Evolutionary conservation across 2,329 filamentous ascomycete species (phyloP), one percentile per base, ranked within the genome.

Genomic region (Pestalotiopsis sp.): DNA sequence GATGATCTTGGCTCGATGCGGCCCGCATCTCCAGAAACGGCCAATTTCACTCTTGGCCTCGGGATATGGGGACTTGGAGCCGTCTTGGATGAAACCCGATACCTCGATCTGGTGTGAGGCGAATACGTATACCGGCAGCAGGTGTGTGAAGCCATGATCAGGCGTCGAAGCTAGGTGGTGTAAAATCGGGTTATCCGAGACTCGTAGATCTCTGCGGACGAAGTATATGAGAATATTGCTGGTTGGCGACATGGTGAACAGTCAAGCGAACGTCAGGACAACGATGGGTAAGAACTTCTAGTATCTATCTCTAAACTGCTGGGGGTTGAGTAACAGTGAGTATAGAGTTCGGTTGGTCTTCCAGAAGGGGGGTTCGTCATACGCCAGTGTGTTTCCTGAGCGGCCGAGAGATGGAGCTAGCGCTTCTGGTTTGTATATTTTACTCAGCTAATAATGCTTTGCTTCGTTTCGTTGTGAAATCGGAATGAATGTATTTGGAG

Each of bases 161-260:
- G 80, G 78, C 77, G 69, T 78, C 71, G 81, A 88, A 69, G 81
- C 81, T 64, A 87, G 82, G 74, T 80, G 85, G 75, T 93, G 85
- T 23, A 95, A 85, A 57, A 94, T 85, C 0, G 92, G 92, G 75
- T 95, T 95, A 79, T 95, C 93, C 36, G 87, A 84, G 31, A 92
- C 83, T 70, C 93, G 90, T 23, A 94, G 83, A 77, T 95, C 93
- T 72, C 90, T 89, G 59, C 92, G 89, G 45, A 95, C 79, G 25
- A 95, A 78, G 75, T 94, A 94, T 67, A 95, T 83, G 65, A 94
- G 81, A 27, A 93, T 83, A 40, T 86, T 88, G 12, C 75, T 78
- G 27, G 71, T 71, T 64, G 31, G 31, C 31, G 74, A 68, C 78
- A 80, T 81, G 57, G 27, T 62, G 25, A 56, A 14, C 20, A 25